A percentile compares a stretch with the other conserved stretches of the same genome.
Conservation (phyloP, 2,329 filamentous ascomycete genomes). For the Cladophialophora chaetospira region DNA sequence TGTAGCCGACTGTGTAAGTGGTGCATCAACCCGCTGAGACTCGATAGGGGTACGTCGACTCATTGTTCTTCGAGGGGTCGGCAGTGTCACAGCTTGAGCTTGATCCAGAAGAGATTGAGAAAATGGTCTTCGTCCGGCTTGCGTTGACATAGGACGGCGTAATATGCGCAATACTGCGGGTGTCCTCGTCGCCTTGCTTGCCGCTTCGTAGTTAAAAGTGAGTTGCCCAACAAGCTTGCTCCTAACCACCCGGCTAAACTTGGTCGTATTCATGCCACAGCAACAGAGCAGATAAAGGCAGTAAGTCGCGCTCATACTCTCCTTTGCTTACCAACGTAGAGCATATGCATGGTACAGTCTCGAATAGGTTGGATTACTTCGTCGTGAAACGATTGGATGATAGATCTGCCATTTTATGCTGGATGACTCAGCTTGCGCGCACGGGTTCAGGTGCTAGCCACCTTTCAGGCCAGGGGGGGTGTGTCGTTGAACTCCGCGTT, state of each 20-base stretch:
- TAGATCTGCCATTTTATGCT: constrained; percentile 1
- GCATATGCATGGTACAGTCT: background rate
- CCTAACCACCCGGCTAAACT: background rate
- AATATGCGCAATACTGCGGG: background rate
- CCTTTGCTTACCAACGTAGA: constrained; percentile 4
- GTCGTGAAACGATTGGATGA: constrained; percentile 6
- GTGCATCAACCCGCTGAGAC: constrained; percentile 53
- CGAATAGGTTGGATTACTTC: constrained; percentile 3
- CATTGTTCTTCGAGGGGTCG: constrained; percentile 13
- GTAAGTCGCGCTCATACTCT: background rate
- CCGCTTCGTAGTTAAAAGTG: background rate
- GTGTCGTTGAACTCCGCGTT: too few relatives aligned
- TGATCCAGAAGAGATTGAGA: constrained; percentile 7
- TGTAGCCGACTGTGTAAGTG: constrained; percentile 55
- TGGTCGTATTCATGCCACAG: constrained; percentile 15
- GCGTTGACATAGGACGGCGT: background rate
- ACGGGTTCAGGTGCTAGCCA: background rate
- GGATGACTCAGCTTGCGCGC: constrained; percentile 2
- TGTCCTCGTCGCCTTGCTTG: background rate
- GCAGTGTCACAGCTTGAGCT: constrained; percentile 5
- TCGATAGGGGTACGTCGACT: constrained; percentile 39
- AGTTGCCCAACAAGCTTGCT: background rate
- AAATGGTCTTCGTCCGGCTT: constrained; percentile 2
- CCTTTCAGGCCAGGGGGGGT: background rate
- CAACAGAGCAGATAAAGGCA: background rate